Conservation (phyloP, 2,329 filamentous ascomycete genomes). For the Monilinia laxa region DNA sequence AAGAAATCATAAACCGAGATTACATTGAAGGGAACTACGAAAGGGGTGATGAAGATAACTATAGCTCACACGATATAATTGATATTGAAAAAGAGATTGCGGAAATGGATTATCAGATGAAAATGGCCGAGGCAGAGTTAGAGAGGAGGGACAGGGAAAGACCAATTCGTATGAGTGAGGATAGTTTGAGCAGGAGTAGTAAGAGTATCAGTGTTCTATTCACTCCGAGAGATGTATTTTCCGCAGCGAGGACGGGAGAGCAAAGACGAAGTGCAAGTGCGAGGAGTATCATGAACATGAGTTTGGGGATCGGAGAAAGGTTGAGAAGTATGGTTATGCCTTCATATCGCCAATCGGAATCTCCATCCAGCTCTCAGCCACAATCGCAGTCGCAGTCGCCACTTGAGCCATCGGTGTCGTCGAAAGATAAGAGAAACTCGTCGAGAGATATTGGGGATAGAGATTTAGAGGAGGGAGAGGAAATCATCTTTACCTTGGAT, state of each 20-base stretch:
- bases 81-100: conserved; percentile 19
- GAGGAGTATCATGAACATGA: not conserved
- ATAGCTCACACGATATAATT: not conserved
- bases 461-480: not conserved
- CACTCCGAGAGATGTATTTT: not conserved
- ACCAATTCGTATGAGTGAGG: not conserved
- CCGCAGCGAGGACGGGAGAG: not conserved
- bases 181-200: conserved; percentile 15
- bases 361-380: not conserved
- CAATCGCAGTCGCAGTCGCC: no score
- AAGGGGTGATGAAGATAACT: not conserved
- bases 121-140: not conserved
- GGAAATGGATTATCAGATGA: conserved; percentile 8
- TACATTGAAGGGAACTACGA: not conserved
- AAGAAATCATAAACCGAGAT: not conserved
- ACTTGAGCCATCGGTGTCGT: not conserved
- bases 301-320: conserved; percentile 2
- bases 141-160: not conserved
- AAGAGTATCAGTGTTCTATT: conserved; percentile 20
- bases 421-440: not conserved
- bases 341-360: not conserved
- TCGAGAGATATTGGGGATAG: not conserved
- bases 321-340: conserved; percentile 6
- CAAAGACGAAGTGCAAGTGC: not conserved
- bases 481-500: conserved; percentile 3